Conservation (phyloP, 1,284 basidiomycete genomes). For the Moniliophthora roreri region DNA sequence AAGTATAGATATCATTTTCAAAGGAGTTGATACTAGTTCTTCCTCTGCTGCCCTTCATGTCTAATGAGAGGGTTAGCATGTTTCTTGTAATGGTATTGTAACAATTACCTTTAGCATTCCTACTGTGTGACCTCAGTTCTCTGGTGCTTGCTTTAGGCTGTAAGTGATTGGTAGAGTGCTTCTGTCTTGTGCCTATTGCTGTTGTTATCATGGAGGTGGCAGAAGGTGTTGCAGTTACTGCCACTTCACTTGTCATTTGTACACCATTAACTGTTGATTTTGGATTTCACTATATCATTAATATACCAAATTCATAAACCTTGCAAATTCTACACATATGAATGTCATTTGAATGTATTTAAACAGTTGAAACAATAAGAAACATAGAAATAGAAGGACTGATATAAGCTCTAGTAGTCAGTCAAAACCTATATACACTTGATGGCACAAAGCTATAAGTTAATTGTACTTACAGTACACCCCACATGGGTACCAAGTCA, state of each 20-base stretch:
- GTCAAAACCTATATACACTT: no score
- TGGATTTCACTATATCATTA: not conserved
- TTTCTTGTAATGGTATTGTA: no score
- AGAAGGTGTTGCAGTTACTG: conserved; percentile 11
- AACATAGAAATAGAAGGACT: no score
- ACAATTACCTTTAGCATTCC: conserved; percentile 22
- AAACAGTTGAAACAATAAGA: no score
- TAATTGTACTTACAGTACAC: no score
- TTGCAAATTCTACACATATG: no score
- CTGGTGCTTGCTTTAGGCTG: conserved; percentile 32
- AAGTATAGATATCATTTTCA: no score
- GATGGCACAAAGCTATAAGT: no score
- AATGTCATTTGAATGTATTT: no score
- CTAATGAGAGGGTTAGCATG: not conserved
- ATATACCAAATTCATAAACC: no score
- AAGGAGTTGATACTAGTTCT: conserved; percentile 6
- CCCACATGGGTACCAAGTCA: no score
- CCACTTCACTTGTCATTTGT: not conserved
- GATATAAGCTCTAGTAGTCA: no score
- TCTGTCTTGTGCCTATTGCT: conserved; percentile 22
- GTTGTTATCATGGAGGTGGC: conserved; percentile 29
- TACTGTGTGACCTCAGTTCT: conserved; percentile 38
- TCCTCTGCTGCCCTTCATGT: conserved; percentile 7
- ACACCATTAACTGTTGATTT: not conserved
- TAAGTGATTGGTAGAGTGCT: conserved; percentile 17